A percentile compares a stretch with the other conserved stretches of the same genome.
Conservation (phyloP, 331 rosid genomes). For the Dryas integrifolia region DNA sequence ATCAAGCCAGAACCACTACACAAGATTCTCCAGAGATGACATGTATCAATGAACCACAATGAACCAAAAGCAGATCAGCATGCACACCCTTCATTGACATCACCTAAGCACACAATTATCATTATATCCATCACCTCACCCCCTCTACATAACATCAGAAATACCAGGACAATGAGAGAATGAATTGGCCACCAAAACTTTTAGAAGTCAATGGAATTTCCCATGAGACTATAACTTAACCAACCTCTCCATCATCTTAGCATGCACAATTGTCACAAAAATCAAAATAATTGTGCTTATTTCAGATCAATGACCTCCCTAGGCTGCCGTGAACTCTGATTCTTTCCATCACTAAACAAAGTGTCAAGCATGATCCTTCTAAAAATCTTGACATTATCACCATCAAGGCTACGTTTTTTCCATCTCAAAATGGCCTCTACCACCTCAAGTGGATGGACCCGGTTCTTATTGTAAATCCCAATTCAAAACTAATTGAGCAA, state of each 20-base stretch:
- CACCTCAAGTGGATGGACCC: constrained; percentile 33
- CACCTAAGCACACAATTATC: constrained; percentile 29
- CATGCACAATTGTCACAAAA: constrained; percentile 30
- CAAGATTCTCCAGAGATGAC: constrained; percentile 34
- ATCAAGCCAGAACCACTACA: constrained; percentile 20
- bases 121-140: constrained; percentile 31
- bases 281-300: constrained; percentile 8
- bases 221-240: constrained; percentile 16
- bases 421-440: constrained; percentile 30
- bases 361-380: constrained; percentile 23
- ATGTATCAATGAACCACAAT: constrained; percentile 30
- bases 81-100: constrained; percentile 22
- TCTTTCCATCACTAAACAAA: constrained; percentile 32
- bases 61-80: constrained; percentile 34
- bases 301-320: constrained; percentile 26
- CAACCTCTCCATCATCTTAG: constrained; percentile 32
- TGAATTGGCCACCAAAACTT: constrained; percentile 12
- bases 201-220: neutral
- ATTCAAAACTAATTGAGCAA: constrained; percentile 34
- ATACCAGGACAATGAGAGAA: constrained; percentile 5
- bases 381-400: constrained; percentile 32
- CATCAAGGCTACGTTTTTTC: constrained; percentile 34
- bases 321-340: constrained; percentile 31
- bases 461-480: constrained; percentile 42
- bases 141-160: constrained; percentile 29